Percentiles rank a stretch among this genome's conserved stretches.
These are phyloP conservation scores for Tremellales sp. DNA, from an alignment of 1,284 basidiomycete species.

Conservation along the genomic window DNA sequence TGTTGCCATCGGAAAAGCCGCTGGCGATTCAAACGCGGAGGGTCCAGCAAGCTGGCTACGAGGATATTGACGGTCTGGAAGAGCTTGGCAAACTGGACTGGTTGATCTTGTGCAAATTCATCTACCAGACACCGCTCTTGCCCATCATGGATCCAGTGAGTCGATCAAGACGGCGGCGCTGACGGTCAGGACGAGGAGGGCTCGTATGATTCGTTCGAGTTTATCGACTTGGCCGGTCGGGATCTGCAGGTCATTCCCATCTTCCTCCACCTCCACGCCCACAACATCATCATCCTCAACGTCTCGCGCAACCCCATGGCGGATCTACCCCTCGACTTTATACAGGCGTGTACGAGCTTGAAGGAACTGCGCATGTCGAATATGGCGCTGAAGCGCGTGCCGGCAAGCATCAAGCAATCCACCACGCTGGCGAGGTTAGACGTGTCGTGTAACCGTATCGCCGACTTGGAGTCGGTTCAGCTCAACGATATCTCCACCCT, in stretches of 20 bases:
- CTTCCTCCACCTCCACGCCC: constrained; percentile 79
- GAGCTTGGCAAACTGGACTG: constrained; percentile 77
- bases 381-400: constrained; percentile 93
- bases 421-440: constrained; percentile 76
- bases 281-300: constrained; percentile 80
- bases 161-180: constrained; percentile 18
- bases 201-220: constrained; percentile 69
- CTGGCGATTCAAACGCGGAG: constrained; percentile 78
- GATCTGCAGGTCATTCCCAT: constrained; percentile 89
- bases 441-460: constrained; percentile 88
- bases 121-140: constrained; percentile 56
- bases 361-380: constrained; percentile 84
- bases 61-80: constrained; percentile 73
- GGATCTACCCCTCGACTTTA: constrained; percentile 94
- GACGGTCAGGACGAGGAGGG: constrained; percentile 60
- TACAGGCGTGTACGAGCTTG: constrained; percentile 80
- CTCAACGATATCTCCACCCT: constrained; percentile 75
- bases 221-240: constrained; percentile 77
- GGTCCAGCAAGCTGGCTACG: constrained; percentile 88
- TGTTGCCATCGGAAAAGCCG: constrained; percentile 77
- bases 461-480: constrained; percentile 79
- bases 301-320: constrained; percentile 93
- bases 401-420: constrained; percentile 74
- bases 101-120: constrained; percentile 81
- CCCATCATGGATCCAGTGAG: constrained; percentile 60